phyloP scores from a whole-genome alignment of 176 grass and related monocot genomes.

The Zoysia japonica region DNA sequence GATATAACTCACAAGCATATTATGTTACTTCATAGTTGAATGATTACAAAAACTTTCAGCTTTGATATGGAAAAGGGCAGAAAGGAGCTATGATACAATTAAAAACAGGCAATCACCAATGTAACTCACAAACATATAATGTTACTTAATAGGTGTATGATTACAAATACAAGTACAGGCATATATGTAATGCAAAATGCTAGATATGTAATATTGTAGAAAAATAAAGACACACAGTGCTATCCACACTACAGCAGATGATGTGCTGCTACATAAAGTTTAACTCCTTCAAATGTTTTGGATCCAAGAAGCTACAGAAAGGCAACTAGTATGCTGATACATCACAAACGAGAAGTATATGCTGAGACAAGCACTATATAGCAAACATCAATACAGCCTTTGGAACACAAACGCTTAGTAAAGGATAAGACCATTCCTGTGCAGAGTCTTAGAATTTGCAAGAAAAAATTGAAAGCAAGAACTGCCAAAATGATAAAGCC shows the following conservation, averaged over 20 bases:
- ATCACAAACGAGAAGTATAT: neutral
- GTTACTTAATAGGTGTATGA: neutral
- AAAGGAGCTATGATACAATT: constrained; percentile 4
- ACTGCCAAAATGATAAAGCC: no score
- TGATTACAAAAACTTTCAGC: neutral
- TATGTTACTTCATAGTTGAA: no score
- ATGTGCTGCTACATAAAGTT: neutral
- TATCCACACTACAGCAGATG: neutral
- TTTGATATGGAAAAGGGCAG: neutral
- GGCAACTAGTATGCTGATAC: neutral
- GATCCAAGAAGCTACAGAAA: neutral
- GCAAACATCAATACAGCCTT: neutral
- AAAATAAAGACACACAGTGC: neutral
- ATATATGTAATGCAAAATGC: constrained; percentile 8
- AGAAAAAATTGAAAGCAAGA: no score
- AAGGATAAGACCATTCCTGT: neutral
- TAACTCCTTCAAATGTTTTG: neutral
- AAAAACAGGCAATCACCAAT: neutral
- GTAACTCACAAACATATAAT: neutral
- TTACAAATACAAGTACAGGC: neutral
- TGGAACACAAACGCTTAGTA: neutral
- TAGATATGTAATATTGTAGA: neutral
- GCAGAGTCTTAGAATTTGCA: no score
- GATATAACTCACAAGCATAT: no score
- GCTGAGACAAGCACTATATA: neutral